Evolutionary conservation across 345 rosid species (phyloP).

Genomic region (Carallia pectinifolia): DNA sequence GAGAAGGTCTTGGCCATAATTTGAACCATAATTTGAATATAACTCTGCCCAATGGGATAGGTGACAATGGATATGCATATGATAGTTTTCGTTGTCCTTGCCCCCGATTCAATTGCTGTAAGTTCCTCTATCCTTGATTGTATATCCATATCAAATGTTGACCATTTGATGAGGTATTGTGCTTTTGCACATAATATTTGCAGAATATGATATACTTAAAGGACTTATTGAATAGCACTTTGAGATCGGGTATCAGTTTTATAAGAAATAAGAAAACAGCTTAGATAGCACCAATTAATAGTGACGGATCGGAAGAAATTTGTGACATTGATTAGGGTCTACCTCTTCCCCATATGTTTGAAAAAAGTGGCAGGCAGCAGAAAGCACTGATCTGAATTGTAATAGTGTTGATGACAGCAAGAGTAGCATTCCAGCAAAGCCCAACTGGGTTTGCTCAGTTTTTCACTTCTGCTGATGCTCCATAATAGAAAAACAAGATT

Average conservation of each 20-base stretch:
- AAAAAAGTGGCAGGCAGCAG: constrained; percentile 46
- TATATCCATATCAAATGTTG: neutral
- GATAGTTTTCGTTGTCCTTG: constrained; percentile 64
- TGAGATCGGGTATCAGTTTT: constrained; percentile 33
- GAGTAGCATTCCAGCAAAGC: constrained; percentile 37
- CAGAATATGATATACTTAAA: constrained; percentile 7
- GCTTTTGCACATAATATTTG: neutral
- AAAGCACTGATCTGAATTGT: constrained; percentile 21
- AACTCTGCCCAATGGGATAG: constrained; percentile 85
- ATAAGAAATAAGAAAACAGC: constrained; percentile 41
- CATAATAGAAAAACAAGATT: constrained; percentile 8
- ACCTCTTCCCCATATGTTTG: constrained; percentile 43
- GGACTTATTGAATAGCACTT: constrained; percentile 39
- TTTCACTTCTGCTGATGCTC: constrained; percentile 41
- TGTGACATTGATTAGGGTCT: constrained; percentile 33
- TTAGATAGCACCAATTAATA: constrained; percentile 11
- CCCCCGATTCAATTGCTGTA: constrained; percentile 92
- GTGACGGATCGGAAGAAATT: constrained; percentile 19
- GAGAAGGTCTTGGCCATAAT: constrained; percentile 71
- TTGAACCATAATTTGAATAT: constrained; percentile 75
- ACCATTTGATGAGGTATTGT: neutral
- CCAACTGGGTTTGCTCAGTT: constrained; percentile 44
- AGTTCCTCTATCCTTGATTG: constrained; percentile 32
- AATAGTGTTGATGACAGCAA: constrained; percentile 30
- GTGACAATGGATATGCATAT: constrained; percentile 67